Evolutionary conservation across 768 basidiomycete species (phyloP), one percentile per base, ranked within the genome.

Genomic region (Termitomyces sp.): DNA sequence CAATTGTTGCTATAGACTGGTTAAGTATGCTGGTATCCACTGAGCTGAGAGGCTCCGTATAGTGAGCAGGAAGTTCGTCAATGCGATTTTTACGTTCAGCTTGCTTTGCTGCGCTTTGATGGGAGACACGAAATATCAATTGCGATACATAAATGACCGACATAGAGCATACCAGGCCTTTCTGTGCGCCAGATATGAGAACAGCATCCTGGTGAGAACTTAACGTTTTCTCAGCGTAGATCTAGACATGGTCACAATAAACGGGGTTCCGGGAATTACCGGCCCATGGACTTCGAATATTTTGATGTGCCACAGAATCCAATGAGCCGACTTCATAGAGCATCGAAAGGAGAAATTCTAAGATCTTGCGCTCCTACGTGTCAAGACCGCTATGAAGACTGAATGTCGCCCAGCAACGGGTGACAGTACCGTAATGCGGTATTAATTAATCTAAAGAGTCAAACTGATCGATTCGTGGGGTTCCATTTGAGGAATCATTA

Each of bases 161-260:
- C 9, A 22, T 59, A 63, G 37, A 45, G 27, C 59, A 36, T 58
- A 78, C 77, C 76, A 78, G 45, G 75, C 67, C 13, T 64, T 70
- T 47, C 67, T 67, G 50, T 79, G 73, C 33, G 67, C 56, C 27
- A 76, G 52, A 58, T 75, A 78, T 22, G 75, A 75, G 45, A 75
- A 73, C 60, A 73, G 41, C 75, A 63, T 64, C 31, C 9, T 34
- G 22, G 49, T 50, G 36, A 55, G 36, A 50, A 41, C 20, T 20
- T 39, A 42, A 20, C 24, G 36, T 45, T 45, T 24, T 15, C 44
- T 2, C 44, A 45, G 12, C 22, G 44, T 45, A 8, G 33, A 15
- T 34, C 36, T 15, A 22, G 44, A 16, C 41, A 42, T n/a, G 18
- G n/a, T n/a, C n/a, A 4, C 1, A 18, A 42, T 41, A 18, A 37